Evolutionary conservation across 1,284 basidiomycete species (phyloP).

Genomic region (Rhodotorula sp.): DNA sequence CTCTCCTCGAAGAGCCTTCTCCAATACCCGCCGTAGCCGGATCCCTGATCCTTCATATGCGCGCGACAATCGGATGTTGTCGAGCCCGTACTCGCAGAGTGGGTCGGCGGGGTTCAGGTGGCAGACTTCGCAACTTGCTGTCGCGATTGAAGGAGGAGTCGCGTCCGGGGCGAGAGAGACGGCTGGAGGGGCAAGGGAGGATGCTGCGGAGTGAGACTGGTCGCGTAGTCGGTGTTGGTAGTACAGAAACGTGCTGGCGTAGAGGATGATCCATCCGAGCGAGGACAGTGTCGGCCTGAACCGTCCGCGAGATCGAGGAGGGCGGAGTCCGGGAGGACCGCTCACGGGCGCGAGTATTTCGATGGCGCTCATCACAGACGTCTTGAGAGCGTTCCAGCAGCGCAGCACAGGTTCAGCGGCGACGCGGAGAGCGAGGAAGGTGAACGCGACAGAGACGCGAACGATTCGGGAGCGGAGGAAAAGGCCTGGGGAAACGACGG

Average conservation of each 20-base stretch:
- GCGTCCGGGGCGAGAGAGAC: neutral
- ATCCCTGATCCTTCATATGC: slow-evolving; percentile 38
- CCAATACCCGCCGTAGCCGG: slow-evolving; percentile 32
- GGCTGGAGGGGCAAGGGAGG: neutral
- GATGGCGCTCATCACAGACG: neutral
- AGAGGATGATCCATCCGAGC: neutral
- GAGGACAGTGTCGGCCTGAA: slow-evolving; percentile 8
- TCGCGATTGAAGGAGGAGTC: neutral
- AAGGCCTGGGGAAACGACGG: too few species aligned
- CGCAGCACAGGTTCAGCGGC: too few species aligned
- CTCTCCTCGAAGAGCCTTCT: slow-evolving; percentile 37
- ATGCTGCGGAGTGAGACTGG: neutral
- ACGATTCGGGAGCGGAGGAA: too few species aligned
- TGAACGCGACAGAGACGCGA: too few species aligned
- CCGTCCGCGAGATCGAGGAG: neutral
- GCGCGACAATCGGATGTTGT: slow-evolving; percentile 31
- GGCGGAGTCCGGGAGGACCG: neutral
- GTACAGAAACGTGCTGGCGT: slow-evolving; percentile 9
- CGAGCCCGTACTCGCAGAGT: slow-evolving; percentile 37
- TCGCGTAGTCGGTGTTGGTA: neutral
- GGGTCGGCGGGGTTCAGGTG: slow-evolving; percentile 14
- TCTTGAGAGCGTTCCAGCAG: too few species aligned
- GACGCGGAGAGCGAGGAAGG: neutral
- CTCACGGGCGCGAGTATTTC: neutral
- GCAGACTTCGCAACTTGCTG: slow-evolving; percentile 28